Percentiles rank a stretch among this genome's conserved stretches.
phyloP scores from a whole-genome alignment of 805 yeast genomes.

The Schizosaccharomyces cryophilus region DNA sequence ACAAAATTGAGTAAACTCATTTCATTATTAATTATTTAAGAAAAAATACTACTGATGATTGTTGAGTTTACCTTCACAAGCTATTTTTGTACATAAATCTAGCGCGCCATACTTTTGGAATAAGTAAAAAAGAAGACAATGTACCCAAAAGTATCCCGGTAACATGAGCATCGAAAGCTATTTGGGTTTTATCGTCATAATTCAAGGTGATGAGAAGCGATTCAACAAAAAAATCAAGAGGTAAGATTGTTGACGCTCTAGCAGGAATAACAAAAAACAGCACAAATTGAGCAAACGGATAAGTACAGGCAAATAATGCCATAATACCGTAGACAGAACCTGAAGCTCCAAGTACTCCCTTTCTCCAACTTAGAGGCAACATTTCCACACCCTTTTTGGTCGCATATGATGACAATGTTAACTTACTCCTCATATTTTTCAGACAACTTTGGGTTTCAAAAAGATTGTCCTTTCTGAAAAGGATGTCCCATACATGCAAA shows the following conservation, averaged over 20 bases:
- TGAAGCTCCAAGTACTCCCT: neutral
- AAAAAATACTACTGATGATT: no score
- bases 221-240: neutral
- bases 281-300: neutral
- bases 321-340: neutral
- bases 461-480: neutral
- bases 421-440: no score
- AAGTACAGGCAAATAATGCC: neutral
- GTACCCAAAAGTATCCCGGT: neutral
- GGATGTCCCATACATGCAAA: neutral
- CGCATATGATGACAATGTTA: no score
- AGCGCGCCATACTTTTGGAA: neutral
- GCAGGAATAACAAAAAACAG: neutral
- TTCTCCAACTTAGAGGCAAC: neutral
- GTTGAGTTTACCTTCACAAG: neutral
- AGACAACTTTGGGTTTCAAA: neutral
- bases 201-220: neutral
- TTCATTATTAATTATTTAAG: no score
- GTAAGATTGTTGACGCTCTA: neutral
- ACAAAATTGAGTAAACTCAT: no score
- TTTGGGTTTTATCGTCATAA: neutral
- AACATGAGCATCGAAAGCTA: neutral
- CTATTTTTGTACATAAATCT: neutral
- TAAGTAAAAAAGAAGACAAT: neutral
- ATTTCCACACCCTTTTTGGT: no score